phyloP scores from a whole-genome alignment of 1,284 basidiomycete species.

The Amylostereum areolatum region DNA sequence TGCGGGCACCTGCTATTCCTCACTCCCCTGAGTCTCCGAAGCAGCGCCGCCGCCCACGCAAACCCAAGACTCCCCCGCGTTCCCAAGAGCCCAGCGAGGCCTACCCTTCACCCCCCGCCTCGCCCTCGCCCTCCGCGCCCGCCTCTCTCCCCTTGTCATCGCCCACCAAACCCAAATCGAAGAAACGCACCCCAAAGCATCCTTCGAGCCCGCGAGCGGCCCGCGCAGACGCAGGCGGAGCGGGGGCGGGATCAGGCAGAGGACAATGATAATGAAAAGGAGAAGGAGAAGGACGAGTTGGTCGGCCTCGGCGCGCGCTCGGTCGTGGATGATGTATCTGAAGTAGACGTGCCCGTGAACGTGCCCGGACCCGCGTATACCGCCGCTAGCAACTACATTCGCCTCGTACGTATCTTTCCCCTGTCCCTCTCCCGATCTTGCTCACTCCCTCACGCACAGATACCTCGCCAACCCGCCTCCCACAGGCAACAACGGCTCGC shows the following conservation, averaged over 20 bases:
- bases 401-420: slow-evolving; percentile 16
- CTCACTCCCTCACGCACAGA: slow-evolving; percentile 22
- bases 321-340: not conserved
- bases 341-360: not conserved
- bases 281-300: no score
- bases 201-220: not conserved
- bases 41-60: not conserved
- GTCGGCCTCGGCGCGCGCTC: not conserved
- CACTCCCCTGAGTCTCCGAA: not conserved
- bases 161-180: slow-evolving; percentile 7
- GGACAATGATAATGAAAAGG: no score
- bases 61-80: not conserved
- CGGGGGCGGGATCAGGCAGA: not conserved
- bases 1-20: not conserved
- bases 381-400: slow-evolving; percentile 1
- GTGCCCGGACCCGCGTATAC: slow-evolving; percentile 1
- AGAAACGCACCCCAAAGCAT: slow-evolving; percentile 8
- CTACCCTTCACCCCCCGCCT: slow-evolving; percentile 10
- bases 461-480: slow-evolving; percentile 48
- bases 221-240: not conserved
- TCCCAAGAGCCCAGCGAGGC: not conserved
- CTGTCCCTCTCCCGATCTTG: not conserved
- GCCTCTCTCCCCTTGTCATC: slow-evolving; percentile 4
- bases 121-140: slow-evolving; percentile 5
- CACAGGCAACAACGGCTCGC: slow-evolving; percentile 31